These are phyloP conservation scores for Tricholoma hemisulphureum DNA, from an alignment of 768 basidiomycete species.

Conservation along the genomic window DNA sequence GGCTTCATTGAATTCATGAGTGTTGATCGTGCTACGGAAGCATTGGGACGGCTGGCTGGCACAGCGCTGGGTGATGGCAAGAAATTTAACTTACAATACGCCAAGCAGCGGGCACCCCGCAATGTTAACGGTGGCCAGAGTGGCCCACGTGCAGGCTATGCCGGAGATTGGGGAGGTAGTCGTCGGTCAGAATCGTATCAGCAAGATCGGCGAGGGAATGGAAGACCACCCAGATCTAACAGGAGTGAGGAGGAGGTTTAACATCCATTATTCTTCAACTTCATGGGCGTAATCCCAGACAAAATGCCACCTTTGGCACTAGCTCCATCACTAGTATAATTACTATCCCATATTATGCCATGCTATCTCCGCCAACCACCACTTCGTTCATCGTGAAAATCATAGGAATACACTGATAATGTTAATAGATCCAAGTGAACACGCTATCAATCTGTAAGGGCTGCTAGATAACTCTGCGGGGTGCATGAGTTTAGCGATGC, in stretches of 20 bases:
- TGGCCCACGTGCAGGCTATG: slow-evolving; percentile 4
- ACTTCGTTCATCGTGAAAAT: background rate
- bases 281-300: background rate
- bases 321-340: background rate
- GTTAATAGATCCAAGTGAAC: background rate
- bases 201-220: background rate
- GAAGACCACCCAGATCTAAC: background rate
- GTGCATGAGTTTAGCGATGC: background rate
- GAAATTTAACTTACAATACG: slow-evolving; percentile 40
- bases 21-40: slow-evolving; percentile 47
- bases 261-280: background rate
- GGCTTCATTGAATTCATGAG: slow-evolving; percentile 57
- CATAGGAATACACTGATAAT: background rate
- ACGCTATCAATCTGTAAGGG: slow-evolving; percentile 25
- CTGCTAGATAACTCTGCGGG: slow-evolving; percentile 57
- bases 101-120: slow-evolving; percentile 22
- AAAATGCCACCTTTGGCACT: background rate
- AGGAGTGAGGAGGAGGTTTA: background rate
- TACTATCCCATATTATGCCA: background rate
- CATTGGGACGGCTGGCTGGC: slow-evolving; percentile 43
- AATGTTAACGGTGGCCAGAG: background rate
- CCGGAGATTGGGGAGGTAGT: slow-evolving; percentile 3
- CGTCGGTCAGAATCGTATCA: slow-evolving; percentile 1
- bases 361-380: background rate
- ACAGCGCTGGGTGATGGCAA: slow-evolving; percentile 33